A percentile compares a stretch with the other conserved stretches of the same genome.
Conservation (phyloP, 2,329 filamentous ascomycete genomes). For the Penicillium occitanis region DNA sequence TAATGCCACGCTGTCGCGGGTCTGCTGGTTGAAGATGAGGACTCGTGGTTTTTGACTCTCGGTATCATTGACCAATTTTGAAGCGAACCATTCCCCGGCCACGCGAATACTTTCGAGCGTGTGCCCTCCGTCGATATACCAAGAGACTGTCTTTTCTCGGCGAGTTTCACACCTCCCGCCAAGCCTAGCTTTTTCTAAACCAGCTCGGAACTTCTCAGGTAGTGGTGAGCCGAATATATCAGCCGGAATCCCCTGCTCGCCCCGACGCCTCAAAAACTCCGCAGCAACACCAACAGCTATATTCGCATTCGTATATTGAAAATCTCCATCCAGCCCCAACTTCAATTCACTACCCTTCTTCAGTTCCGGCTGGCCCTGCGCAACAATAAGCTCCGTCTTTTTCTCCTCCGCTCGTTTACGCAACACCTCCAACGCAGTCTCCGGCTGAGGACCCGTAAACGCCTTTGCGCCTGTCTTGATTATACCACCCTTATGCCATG, state of each 20-base stretch:
- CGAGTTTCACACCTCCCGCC: conserved; percentile 76
- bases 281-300: conserved; percentile 55
- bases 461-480: conserved; percentile 67
- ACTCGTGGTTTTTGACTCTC: conserved; percentile 51
- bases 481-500: conserved; percentile 91
- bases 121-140: conserved; percentile 87
- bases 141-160: conserved; percentile 58
- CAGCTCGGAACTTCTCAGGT: conserved; percentile 62
- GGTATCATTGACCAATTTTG: conserved; percentile 43
- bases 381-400: conserved; percentile 49
- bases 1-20: conserved; percentile 69
- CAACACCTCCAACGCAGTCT: conserved; percentile 57
- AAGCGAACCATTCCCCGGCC: conserved; percentile 74
- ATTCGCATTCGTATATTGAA: conserved; percentile 63
- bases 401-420: conserved; percentile 55
- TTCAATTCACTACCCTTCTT: conserved; percentile 45
- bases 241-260: conserved; percentile 37
- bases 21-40: conserved; percentile 91
- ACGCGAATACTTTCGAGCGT: conserved; percentile 79
- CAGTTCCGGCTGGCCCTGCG: conserved; percentile 51
- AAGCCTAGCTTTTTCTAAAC: conserved; percentile 66
- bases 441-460: conserved; percentile 62
- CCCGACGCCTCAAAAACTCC: conserved; percentile 41
- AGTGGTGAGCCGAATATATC: conserved; percentile 47
- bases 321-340: conserved; percentile 61